Evolutionary conservation across 2,329 filamentous ascomycete genomes (phyloP).

Genomic region (Penicillium decumbens): DNA sequence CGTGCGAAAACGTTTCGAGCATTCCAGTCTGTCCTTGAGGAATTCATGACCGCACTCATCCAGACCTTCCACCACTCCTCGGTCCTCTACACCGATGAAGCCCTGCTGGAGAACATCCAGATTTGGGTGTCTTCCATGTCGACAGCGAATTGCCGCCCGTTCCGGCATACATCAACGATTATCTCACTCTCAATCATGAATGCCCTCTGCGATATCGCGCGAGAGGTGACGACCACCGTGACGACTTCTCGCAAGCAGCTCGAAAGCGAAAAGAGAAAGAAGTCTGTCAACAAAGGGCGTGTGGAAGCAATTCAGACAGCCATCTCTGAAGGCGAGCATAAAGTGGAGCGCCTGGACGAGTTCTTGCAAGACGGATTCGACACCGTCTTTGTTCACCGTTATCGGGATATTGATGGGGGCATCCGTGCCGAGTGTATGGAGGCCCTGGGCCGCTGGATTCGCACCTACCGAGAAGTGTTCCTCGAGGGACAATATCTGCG

Average conservation of each 20-base stretch:
- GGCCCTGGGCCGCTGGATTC: constrained; percentile 84
- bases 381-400: constrained; percentile 89
- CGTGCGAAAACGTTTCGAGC: constrained; percentile 69
- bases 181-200: constrained; percentile 75
- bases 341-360: constrained; percentile 64
- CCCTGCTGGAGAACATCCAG: constrained; percentile 81
- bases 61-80: constrained; percentile 76
- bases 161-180: constrained; percentile 88
- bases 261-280: constrained; percentile 69
- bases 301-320: constrained; percentile 68
- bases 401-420: constrained; percentile 85
- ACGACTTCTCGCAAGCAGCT: constrained; percentile 73
- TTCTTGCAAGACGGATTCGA: constrained; percentile 84
- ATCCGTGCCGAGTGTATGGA: constrained; percentile 86
- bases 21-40: constrained; percentile 71
- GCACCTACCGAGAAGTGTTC: constrained; percentile 76
- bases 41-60: constrained; percentile 75
- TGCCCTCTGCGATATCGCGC: constrained; percentile 68
- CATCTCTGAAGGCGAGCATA: constrained; percentile 64
- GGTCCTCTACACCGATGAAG: constrained; percentile 68
- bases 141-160: constrained; percentile 78
- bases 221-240: constrained; percentile 64
- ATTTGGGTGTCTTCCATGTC: constrained; percentile 90
- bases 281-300: constrained; percentile 70
- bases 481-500: constrained; percentile 86